Evolutionary conservation across 345 rosid genomes (phyloP), one percentile per base, ranked within the genome.

Genomic region (Salix arbutifolia): DNA sequence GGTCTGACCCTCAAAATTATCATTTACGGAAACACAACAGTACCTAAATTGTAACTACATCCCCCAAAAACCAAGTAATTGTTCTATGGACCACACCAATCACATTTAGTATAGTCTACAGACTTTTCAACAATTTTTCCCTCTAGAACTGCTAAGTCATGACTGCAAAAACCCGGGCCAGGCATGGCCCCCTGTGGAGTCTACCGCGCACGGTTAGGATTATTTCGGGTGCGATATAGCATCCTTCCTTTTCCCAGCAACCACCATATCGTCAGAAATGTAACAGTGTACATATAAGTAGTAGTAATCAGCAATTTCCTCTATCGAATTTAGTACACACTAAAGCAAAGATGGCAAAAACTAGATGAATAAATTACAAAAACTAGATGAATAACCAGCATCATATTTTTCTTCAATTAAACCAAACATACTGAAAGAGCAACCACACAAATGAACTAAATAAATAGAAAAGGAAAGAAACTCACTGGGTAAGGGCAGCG

Each of bases 401-500:
- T 5, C 69, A 5, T 31, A 35, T 66, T 19, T 31, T 66, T 23
- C 38, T 66, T 66, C 46, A 35, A 35, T 19, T 66, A 31, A 33
- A 37, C 7, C 18, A 67, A 38, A n/a, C 13, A 35, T 13, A 0
- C 67, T 35, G 23, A 5, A 33, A 72, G 16, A 37, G 75, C 30
- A 35, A 72, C 12, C 48, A 69, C 21, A 12, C 14, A 26, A 25
- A 3, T 37, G 19, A 73, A 73, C 14, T 31, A 23, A 67, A 4
- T 28, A 71, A 23, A 52, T 18, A 6, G 31, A 5, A 14, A 65
- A 26, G 66, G 30, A 60, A 28, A 52, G n/a, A 67, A 56, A 3
- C 91, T 80, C 77, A 94, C 99, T 83, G 84, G 31, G 83, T 87
- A 72, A 95, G 84, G 21, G 98, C 92, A 79, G 97, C 89, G 77